Conservation (phyloP, 108 stramenopile species). For the Skeletonema grethae region DNA sequence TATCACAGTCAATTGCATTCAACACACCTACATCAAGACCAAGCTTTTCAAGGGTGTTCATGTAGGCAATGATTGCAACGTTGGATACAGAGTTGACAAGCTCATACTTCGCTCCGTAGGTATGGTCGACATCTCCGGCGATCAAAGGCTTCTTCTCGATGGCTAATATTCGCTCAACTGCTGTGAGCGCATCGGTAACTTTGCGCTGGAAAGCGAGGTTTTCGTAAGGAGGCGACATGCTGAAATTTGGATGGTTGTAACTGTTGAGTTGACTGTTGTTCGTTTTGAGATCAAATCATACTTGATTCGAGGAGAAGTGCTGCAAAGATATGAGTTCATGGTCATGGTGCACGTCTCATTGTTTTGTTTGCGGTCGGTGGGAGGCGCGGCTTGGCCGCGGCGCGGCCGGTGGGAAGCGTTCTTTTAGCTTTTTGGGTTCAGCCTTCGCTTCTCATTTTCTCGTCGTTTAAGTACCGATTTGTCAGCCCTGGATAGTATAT, state of each 20-base stretch:
- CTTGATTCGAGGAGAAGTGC: neutral
- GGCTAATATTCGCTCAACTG: slow-evolving; percentile 25
- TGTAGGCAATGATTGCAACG: slow-evolving; percentile 61
- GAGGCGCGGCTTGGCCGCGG: too few relatives aligned
- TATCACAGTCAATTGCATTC: slow-evolving; percentile 37
- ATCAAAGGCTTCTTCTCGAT: slow-evolving; percentile 35
- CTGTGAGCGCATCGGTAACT: slow-evolving; percentile 33
- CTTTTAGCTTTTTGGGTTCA: too few relatives aligned
- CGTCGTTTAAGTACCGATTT: too few relatives aligned
- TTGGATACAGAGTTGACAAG: slow-evolving; percentile 69
- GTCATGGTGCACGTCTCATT: neutral
- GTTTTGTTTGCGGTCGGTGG: too few relatives aligned
- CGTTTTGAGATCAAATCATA: neutral
- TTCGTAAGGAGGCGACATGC: neutral
- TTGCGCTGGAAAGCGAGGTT: slow-evolving; percentile 35
- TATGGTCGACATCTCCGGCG: slow-evolving; percentile 56
- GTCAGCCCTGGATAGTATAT: too few relatives aligned
- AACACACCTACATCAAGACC: slow-evolving; percentile 56
- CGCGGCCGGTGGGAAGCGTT: too few relatives aligned
- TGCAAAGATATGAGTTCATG: too few relatives aligned
- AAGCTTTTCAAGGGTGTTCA: slow-evolving; percentile 63
- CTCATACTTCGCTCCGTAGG: slow-evolving; percentile 73
- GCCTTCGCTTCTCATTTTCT: too few relatives aligned
- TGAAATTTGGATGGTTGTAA: neutral
- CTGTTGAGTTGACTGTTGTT: neutral